Evolutionary conservation across 2,329 filamentous ascomycete genomes (phyloP).

Genomic region (Fusarium torulosum): DNA sequence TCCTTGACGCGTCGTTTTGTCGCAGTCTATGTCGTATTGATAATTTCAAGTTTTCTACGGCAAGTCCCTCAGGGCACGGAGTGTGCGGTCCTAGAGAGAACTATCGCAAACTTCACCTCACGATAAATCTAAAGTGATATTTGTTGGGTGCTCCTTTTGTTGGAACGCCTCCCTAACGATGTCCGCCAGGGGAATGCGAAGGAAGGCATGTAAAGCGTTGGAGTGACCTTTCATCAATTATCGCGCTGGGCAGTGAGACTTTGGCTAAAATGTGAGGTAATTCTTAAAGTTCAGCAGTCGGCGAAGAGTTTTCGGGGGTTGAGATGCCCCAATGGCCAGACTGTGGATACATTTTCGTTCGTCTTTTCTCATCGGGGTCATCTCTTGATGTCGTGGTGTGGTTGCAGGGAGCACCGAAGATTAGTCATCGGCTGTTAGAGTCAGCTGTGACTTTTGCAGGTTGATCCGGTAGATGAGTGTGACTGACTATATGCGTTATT

Average conservation of each 20-base stretch:
- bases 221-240: slow-evolving; percentile 1
- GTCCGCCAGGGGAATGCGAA: slow-evolving; percentile 4
- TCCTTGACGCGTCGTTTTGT: slow-evolving; percentile 19
- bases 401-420: slow-evolving; percentile 37
- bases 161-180: background rate
- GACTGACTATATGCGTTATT: background rate
- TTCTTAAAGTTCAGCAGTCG: slow-evolving; percentile 23
- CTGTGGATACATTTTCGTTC: slow-evolving; percentile 45
- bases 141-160: slow-evolving; percentile 9
- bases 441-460: slow-evolving; percentile 9
- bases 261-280: slow-evolving; percentile 20
- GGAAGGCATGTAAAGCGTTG: slow-evolving; percentile 2
- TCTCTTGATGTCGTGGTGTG: slow-evolving; percentile 46
- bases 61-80: slow-evolving; percentile 18
- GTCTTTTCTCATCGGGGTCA: slow-evolving; percentile 42
- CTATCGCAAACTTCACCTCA: slow-evolving; percentile 29
- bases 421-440: slow-evolving; percentile 40
- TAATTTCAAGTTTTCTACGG: slow-evolving; percentile 13
- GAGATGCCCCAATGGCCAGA: slow-evolving; percentile 45
- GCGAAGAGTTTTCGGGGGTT: slow-evolving; percentile 37
- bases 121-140: slow-evolving; percentile 25
- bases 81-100: slow-evolving; percentile 9
- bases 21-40: slow-evolving; percentile 24
- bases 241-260: background rate
- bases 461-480: background rate